Percentiles rank a stretch among this genome's conserved stretches.
phyloP scores from a whole-genome alignment of 2,329 filamentous ascomycete species.

The Leptographium procerum region DNA sequence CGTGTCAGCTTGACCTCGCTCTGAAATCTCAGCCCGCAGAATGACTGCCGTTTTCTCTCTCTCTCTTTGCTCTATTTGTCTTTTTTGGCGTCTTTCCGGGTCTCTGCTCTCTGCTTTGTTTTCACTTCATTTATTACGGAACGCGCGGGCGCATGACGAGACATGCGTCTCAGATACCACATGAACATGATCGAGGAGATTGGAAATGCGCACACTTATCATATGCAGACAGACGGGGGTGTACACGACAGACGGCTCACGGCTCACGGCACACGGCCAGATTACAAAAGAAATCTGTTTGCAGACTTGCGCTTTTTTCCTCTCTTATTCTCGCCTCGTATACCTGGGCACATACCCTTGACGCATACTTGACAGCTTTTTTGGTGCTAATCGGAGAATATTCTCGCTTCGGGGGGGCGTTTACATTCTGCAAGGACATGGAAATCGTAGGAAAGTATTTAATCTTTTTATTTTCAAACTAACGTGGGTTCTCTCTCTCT shows the following conservation, averaged over 20 bases:
- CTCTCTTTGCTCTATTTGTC: not conserved
- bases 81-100: not conserved
- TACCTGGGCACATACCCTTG: not conserved
- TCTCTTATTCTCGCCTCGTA: no score
- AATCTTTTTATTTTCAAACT: not conserved
- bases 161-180: not conserved
- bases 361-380: not conserved
- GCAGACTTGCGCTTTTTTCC: not conserved
- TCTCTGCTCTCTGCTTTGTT: not conserved
- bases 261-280: not conserved
- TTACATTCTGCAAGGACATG: not conserved
- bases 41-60: not conserved
- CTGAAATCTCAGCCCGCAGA: no score
- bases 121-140: not conserved
- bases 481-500: no score
- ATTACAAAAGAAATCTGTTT: not conserved
- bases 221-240: not conserved
- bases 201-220: not conserved
- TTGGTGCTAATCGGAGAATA: not conserved
- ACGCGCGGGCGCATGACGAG: not conserved
- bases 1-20: slow-evolving; percentile 30
- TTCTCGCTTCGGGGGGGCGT: not conserved
- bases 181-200: not conserved
- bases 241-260: not conserved
- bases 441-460: not conserved